Evolutionary conservation across 192 early-diverging fungal genomes (phyloP), one percentile per base, ranked within the genome.

Genomic region (Dimargaris verticillata): DNA sequence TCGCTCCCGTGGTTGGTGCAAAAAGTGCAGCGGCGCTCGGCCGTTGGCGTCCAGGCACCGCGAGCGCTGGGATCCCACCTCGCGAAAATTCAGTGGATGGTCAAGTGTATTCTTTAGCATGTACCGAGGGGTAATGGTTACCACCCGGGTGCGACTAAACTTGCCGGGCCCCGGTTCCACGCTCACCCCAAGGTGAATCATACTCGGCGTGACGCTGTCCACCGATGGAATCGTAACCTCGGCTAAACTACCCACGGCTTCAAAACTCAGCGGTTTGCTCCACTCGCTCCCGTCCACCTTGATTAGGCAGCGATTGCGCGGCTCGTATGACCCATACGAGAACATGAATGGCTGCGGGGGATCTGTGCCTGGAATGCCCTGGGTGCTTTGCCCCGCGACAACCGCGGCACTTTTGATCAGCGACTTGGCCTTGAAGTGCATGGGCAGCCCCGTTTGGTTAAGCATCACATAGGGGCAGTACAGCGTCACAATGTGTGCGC

Each of bases 401-500:
- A 85, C 75, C 47, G 85, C 73, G 2, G 85, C 70, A 38, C 82
- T 74, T 66, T 83, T 81, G 74, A 95, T 84, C 28, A 92, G 70
- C 11, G 86, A 85, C 62, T 90, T 87, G 48, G 87, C 76, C 55
- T 80, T 88, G 74, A 90, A 90, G 7, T 70, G 63, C 44, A 95
- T 77, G 38, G 80, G 75, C 38, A 91, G 64, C 1, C 91, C 89
- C 4, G 93, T 89, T 66, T 92, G 89, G 73, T 98, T 98, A 53
- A 98, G 68, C 66, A 98, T 80, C 1, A 94, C 80, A 64, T 98
- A 95, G 6, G 95, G 93, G 54, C 84, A 81, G 76, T 85, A 95
- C n/a, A 98, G 79, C 67, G 83, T 88, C 63, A 94, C 85, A 47
- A 86, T 91, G 24, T 83, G 79, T 29, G 69, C 84, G 60, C 85